Conservation (phyloP, 2,329 filamentous ascomycete species). For the Beauveria asiatica region DNA sequence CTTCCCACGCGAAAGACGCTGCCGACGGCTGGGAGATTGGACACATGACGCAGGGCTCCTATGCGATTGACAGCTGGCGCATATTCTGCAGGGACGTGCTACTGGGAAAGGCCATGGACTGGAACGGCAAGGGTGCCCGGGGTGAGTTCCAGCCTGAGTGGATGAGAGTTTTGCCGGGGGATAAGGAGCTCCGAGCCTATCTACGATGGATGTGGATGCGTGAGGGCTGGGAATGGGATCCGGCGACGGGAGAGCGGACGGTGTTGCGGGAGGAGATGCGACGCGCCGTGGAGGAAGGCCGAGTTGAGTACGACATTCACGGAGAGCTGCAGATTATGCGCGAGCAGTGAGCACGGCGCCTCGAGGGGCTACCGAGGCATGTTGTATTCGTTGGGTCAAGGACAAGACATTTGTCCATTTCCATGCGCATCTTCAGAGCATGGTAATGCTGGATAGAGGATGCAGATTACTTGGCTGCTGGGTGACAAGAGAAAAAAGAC, state of each 20-base stretch:
- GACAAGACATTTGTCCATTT: too few species aligned
- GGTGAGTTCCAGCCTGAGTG: constrained; percentile 71
- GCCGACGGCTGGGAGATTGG: constrained; percentile 69
- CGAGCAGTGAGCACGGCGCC: background rate
- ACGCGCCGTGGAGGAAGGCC: constrained; percentile 46
- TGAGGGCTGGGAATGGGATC: constrained; percentile 78
- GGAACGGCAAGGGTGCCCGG: constrained; percentile 49
- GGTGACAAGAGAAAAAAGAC: too few species aligned
- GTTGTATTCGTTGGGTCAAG: too few species aligned
- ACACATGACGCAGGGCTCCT: constrained; percentile 72
- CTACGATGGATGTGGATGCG: constrained; percentile 87
- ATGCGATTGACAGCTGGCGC: constrained; percentile 83
- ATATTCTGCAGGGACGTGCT: constrained; percentile 84
- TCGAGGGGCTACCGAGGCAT: too few species aligned
- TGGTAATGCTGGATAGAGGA: too few species aligned
- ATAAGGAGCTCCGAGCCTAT: constrained; percentile 85
- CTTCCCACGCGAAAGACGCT: background rate
- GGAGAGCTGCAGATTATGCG: constrained; percentile 38
- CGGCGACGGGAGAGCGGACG: constrained; percentile 54
- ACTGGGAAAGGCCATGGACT: constrained; percentile 55
- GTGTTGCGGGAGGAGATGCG: constrained; percentile 45
- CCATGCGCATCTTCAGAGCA: too few species aligned
- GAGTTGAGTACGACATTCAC: constrained; percentile 46
- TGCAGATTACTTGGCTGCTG: too few species aligned
- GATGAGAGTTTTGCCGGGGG: constrained; percentile 73